phyloP scores from a whole-genome alignment of 2,329 filamentous ascomycete species.

The Arthrobotrys sphaeroides region DNA sequence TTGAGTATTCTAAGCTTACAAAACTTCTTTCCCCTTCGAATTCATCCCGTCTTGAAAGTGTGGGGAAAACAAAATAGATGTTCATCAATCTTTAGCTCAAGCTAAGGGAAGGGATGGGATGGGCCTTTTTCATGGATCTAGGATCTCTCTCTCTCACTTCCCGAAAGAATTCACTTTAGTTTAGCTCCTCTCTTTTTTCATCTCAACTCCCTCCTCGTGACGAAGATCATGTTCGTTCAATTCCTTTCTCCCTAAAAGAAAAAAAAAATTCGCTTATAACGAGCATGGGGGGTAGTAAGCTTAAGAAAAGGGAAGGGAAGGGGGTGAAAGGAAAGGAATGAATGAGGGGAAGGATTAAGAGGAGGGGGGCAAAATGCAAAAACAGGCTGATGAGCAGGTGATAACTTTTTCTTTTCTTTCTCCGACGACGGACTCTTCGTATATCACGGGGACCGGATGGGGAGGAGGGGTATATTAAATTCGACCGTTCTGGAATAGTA shows the following conservation, averaged over 20 bases:
- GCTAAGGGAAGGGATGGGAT: not conserved
- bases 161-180: not conserved
- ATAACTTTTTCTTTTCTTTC: not conserved
- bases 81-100: not conserved
- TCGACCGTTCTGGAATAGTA: not conserved
- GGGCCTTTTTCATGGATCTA: slow-evolving; percentile 20
- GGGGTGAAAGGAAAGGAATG: slow-evolving; percentile 1
- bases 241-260: not conserved
- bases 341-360: not conserved
- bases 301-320: not conserved
- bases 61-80: not conserved
- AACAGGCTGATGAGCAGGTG: slow-evolving; percentile 26
- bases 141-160: slow-evolving; percentile 3
- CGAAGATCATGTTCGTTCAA: slow-evolving; percentile 52
- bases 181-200: not conserved
- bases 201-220: slow-evolving; percentile 39
- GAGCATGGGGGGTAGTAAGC: slow-evolving; percentile 29
- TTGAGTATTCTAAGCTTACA: not conserved
- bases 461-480: not conserved
- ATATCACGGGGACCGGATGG: slow-evolving; percentile 24
- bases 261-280: slow-evolving; percentile 42
- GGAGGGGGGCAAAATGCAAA: slow-evolving; percentile 3
- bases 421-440: not conserved
- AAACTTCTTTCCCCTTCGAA: not conserved
- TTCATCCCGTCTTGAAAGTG: too few species aligned